Evolutionary conservation across 352 stramenopile species (phyloP), one percentile per base, ranked within the genome.

Genomic region (Blastocystis sp.): DNA sequence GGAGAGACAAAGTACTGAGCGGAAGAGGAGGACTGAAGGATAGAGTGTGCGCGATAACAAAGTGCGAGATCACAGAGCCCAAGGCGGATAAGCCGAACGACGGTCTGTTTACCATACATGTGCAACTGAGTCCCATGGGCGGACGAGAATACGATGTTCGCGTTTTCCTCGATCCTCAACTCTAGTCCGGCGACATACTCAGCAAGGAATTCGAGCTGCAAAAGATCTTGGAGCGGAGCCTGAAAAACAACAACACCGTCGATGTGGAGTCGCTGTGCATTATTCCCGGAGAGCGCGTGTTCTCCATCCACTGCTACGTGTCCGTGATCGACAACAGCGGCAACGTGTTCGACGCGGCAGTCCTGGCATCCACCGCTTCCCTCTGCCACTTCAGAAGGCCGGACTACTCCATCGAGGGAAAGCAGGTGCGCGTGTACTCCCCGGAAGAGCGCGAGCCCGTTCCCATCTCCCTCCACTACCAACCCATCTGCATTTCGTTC

Each of bases 261-360:
- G 79, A 89, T 60, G 67, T 89, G 24, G 79, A 89, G 45, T 77
- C 79, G 24, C 50, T 89, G 19, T 89, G 79, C 41, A 89, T 89
- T 31, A 89, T 89, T 89, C 79, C 79, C 21, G 79, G 79, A 89
- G 79, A 89, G 50, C 33, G 50, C 4, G 79, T 89, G 50, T 89
- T 89, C 45, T 63, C 63, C 26, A 29, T 89, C 31, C 63, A 89
- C 33, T 89, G 79, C 60, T 89, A 63, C 50, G 59, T 89, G 26
- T 69, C 26, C 51, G 60, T 89, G 9, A 77, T 89, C 62, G 79
- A 89, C 55, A 89, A 89, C 33, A 77, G 67, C 50, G 79, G 79
- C 6, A 89, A 89, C 60, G 19, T 89, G 16, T 80, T 80, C 29
- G 79, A 89, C 31, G 79, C 79, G 1, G 63, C 63, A 29, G 79